Evolutionary conservation across 139 green algal species (phyloP).

Genomic region (Chlamydomonas sp.): DNA sequence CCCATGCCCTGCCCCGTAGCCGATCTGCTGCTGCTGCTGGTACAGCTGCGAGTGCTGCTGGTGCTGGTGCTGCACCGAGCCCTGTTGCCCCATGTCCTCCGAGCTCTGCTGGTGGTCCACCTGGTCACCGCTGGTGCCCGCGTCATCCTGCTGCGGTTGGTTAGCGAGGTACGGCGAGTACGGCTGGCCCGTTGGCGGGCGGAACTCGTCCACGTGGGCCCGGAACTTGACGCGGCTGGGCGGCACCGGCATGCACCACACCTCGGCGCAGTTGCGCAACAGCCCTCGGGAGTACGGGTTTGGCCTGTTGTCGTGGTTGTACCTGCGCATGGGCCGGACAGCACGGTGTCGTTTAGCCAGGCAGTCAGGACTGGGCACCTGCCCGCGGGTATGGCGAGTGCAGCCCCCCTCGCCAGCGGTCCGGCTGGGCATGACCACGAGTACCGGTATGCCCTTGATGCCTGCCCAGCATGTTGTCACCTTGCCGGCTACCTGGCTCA

Average conservation of each 20-base stretch:
- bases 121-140: too few relatives aligned
- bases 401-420: neutral
- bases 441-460: neutral
- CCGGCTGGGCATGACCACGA: neutral
- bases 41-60: neutral
- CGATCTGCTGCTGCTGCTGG: neutral
- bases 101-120: too few relatives aligned
- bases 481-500: neutral
- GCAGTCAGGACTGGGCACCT: neutral
- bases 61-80: too few relatives aligned
- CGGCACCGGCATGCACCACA: slow-evolving; percentile 52
- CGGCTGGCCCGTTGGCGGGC: slow-evolving; percentile 28
- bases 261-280: slow-evolving; percentile 72
- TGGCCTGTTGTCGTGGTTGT: slow-evolving; percentile 55
- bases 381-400: too few relatives aligned
- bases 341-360: too few relatives aligned
- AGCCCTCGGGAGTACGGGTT: slow-evolving; percentile 79
- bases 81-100: too few relatives aligned
- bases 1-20: neutral
- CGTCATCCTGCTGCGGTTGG: too few relatives aligned
- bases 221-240: slow-evolving; percentile 33
- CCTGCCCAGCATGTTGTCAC: neutral
- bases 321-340: slow-evolving; percentile 6
- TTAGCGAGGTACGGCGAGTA: slow-evolving; percentile 23
- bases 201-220: slow-evolving; percentile 25